Evolutionary conservation across 768 basidiomycete genomes (phyloP), one percentile per base, ranked within the genome.

Genomic region (Tephrocybe sp.): DNA sequence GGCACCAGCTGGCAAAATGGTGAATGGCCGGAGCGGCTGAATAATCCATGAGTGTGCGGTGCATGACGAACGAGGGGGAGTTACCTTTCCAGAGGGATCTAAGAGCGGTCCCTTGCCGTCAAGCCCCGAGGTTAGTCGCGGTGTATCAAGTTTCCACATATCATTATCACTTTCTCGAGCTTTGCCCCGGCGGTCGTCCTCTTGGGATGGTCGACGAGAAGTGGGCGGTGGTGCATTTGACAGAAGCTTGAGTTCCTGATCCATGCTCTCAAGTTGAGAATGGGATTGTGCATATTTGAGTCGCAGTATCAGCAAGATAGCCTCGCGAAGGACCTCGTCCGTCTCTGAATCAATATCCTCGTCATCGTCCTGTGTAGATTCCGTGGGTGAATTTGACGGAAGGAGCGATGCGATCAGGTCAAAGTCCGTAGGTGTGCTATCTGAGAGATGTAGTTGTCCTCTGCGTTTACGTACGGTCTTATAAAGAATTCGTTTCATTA

Each of bases 11-110:
- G 94, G 91, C 12, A 98, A 74, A 51, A 99, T 93, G 0, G 90
- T 94, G 65, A 99, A 98, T 13, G 95, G 92, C 29, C 88, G 81
- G 47, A 97, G 71, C 12, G 92, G 91, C 90, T 97, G 22, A 31
- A 34, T 24, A 21, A 12, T 31, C 16, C 19, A 12, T 22, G 29
- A 46, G 18, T 18, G n/a, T 23, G 24, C 11, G 3, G 9, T 31
- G 15, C 34, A 27, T 21, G 13, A 19, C 6, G 16, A 36, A 19
- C 21, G 33, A 34, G 15, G 33, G 23, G 24, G 11, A 15, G 72
- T 33, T 44, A 94, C 94, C 75, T 83, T 91, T 33, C 94, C 93
- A 42, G 70, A 72, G 3, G 81, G 65, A 61, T 94, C 89, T 48
- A 97, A 61, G 22, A 97, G 64, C 5, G 87, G 77, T 0, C 84